These are phyloP conservation scores for Calonectria naviculata DNA, from an alignment of 2,329 filamentous ascomycete species.

Conservation along the genomic window DNA sequence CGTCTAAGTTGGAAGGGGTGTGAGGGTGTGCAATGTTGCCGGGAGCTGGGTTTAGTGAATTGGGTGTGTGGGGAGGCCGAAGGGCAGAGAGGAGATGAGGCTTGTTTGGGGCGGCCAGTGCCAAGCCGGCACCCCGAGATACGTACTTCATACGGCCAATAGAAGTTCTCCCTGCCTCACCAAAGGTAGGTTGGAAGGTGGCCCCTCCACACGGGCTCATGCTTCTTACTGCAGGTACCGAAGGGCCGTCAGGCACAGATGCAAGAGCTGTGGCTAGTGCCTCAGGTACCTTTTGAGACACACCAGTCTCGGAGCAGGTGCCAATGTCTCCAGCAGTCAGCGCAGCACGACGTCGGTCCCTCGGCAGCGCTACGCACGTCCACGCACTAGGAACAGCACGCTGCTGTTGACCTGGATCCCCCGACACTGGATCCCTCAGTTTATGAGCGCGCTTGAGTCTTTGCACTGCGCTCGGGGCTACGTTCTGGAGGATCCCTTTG, in stretches of 20 bases:
- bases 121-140: conserved; percentile 12
- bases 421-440: background rate
- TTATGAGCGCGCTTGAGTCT: background rate
- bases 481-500: background rate
- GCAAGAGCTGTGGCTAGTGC: conserved; percentile 21
- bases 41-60: conserved; percentile 4
- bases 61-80: conserved; percentile 21
- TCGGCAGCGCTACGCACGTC: conserved; percentile 19
- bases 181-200: background rate
- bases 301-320: background rate
- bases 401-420: background rate
- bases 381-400: background rate
- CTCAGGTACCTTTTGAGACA: background rate
- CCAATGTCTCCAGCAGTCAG: background rate
- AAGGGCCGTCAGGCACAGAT: conserved; percentile 2
- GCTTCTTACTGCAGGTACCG: conserved; percentile 16
- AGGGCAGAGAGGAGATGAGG: conserved; percentile 36
- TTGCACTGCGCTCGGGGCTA: background rate
- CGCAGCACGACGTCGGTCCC: conserved; percentile 12
- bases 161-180: background rate
- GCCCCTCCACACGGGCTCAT: conserved; percentile 4
- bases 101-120: conserved; percentile 38
- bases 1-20: conserved; percentile 18
- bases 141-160: background rate
- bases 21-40: conserved; percentile 7